Percentiles rank a stretch among this genome's conserved stretches.
These are phyloP conservation scores for Mycena floridula DNA, from an alignment of 768 basidiomycete species.

Conservation along the genomic window DNA sequence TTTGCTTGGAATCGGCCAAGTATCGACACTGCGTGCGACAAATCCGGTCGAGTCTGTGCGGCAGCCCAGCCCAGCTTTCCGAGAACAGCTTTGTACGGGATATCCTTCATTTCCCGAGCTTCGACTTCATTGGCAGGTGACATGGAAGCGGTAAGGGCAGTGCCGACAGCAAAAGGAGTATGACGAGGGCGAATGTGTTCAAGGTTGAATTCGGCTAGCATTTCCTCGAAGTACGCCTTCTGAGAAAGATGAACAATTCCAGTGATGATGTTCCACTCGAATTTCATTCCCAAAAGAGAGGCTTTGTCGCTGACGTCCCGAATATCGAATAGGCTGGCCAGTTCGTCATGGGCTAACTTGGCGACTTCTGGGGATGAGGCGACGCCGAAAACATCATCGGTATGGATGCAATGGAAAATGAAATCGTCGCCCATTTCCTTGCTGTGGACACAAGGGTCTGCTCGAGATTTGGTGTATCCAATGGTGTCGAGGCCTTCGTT, in stretches of 20 bases:
- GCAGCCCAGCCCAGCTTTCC: constrained; percentile 11
- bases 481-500: not conserved
- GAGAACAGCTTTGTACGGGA: constrained; percentile 7
- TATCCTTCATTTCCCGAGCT: constrained; percentile 7
- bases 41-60: constrained; percentile 7
- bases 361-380: not conserved
- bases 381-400: not conserved
- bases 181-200: constrained; percentile 4
- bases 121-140: constrained; percentile 11
- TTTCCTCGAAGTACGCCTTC: constrained; percentile 11
- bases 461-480: not conserved
- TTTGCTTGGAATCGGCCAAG: constrained; percentile 7
- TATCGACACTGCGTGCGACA: not conserved
- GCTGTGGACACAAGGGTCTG: not conserved
- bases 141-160: constrained; percentile 8
- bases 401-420: not conserved
- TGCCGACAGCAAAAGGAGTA: not conserved
- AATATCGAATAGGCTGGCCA: not conserved
- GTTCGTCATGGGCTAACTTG: not conserved
- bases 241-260: constrained; percentile 11
- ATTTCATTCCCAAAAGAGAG: not conserved
- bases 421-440: not conserved
- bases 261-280: not conserved
- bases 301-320: not conserved
- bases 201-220: constrained; percentile 16